Conservation (phyloP, 2,329 filamentous ascomycete genomes). For the Trichoderma sp. region DNA sequence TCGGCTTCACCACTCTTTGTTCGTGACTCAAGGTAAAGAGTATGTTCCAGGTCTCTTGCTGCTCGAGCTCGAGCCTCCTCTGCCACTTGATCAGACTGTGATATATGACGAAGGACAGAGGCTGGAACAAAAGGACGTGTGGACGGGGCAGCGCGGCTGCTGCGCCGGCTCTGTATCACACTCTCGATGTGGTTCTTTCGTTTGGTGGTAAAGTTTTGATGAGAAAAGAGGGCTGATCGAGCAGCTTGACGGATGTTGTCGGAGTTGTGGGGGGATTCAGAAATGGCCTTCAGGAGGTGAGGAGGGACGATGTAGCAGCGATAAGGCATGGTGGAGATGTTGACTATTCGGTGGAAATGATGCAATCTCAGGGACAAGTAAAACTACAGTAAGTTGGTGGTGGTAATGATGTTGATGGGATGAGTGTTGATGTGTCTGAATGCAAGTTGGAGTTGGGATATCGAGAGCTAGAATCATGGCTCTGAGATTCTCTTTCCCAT, state of each 20-base stretch:
- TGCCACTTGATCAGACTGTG: slow-evolving; percentile 38
- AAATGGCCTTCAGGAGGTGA: slow-evolving; percentile 44
- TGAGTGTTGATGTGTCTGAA: not conserved
- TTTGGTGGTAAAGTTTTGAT: slow-evolving; percentile 31
- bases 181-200: slow-evolving; percentile 36
- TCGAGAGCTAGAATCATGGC: not conserved
- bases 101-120: slow-evolving; percentile 37
- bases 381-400: not conserved
- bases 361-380: not conserved
- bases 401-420: not conserved
- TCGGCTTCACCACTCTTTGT: slow-evolving; percentile 22
- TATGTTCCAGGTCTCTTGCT: slow-evolving; percentile 39
- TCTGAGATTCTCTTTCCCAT: not conserved
- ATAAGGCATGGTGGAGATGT: slow-evolving; percentile 21
- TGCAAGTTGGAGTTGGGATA: not conserved
- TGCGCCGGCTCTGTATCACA: slow-evolving; percentile 34
- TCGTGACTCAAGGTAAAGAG: slow-evolving; percentile 28
- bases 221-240: slow-evolving; percentile 33
- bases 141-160: slow-evolving; percentile 19
- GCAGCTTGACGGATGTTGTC: slow-evolving; percentile 38
- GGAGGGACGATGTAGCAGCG: slow-evolving; percentile 45
- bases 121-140: slow-evolving; percentile 39
- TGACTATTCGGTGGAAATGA: not conserved
- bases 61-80: slow-evolving; percentile 38
- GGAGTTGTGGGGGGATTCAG: slow-evolving; percentile 38